phyloP scores from a whole-genome alignment of 2,329 filamentous ascomycete genomes.

The Ilyonectria sp. region DNA sequence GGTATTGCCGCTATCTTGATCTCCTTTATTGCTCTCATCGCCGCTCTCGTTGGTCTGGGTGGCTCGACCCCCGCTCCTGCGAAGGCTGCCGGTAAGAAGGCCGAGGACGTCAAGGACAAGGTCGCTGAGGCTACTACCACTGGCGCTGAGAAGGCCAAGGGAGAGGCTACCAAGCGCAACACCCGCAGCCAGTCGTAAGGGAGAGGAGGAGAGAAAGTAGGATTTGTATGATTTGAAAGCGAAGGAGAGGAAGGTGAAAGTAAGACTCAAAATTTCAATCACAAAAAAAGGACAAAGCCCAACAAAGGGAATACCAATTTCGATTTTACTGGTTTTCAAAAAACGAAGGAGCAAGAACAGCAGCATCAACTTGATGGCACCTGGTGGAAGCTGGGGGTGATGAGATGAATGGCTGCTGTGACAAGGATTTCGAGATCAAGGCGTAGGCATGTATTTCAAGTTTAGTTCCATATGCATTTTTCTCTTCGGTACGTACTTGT shows the following conservation, averaged over 20 bases:
- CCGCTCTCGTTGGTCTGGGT: constrained; percentile 76
- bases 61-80: constrained; percentile 80
- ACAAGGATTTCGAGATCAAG: constrained; percentile 29
- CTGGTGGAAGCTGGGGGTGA: constrained; percentile 23
- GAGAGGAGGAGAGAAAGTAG: constrained; percentile 4
- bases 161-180: constrained; percentile 75
- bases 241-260: constrained; percentile 11
- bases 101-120: constrained; percentile 80
- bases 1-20: constrained; percentile 80
- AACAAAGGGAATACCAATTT: constrained; percentile 39
- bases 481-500: constrained; percentile 7
- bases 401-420: constrained; percentile 16
- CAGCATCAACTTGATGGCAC: constrained; percentile 35
- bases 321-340: constrained; percentile 37
- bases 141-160: constrained; percentile 82
- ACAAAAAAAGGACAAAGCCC: constrained; percentile 27
- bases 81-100: constrained; percentile 79
- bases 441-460: constrained; percentile 35
- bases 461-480: constrained; percentile 19
- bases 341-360: constrained; percentile 37
- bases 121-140: constrained; percentile 70
- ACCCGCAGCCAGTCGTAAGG: constrained; percentile 70
- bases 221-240: constrained; percentile 19
- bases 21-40: constrained; percentile 79
- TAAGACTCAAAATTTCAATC: constrained; percentile 17